A percentile compares a stretch with the other conserved stretches of the same genome.
These are phyloP conservation scores for Boechera retrofracta DNA, from an alignment of 345 rosid species.

Conservation along the genomic window DNA sequence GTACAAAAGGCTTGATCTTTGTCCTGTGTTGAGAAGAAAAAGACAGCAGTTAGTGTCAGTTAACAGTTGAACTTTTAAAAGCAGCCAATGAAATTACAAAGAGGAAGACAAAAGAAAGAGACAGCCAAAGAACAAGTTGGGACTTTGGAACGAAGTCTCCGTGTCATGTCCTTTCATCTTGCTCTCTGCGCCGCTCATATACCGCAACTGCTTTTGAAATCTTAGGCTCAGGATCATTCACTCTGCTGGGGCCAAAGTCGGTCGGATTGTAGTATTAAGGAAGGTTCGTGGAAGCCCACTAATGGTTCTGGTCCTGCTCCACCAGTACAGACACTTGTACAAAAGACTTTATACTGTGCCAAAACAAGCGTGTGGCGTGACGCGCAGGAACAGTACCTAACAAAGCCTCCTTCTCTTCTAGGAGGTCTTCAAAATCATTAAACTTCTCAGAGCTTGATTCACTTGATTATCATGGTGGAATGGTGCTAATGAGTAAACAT, in stretches of 20 bases:
- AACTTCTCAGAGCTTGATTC: not conserved
- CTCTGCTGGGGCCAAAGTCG: slow-evolving; percentile 29
- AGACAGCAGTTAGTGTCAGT: slow-evolving; percentile 30
- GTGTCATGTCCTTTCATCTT: slow-evolving; percentile 32
- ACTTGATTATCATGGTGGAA: slow-evolving; percentile 1
- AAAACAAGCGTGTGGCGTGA: slow-evolving; percentile 5
- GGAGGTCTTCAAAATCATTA: not conserved
- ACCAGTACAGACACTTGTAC: slow-evolving; percentile 18
- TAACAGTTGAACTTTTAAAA: slow-evolving; percentile 24
- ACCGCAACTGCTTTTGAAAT: slow-evolving; percentile 18
- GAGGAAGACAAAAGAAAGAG: slow-evolving; percentile 29
- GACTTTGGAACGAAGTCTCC: slow-evolving; percentile 16
- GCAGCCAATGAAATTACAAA: slow-evolving; percentile 5
- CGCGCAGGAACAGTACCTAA: not conserved
- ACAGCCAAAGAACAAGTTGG: slow-evolving; percentile 40
- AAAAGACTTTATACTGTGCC: not conserved
- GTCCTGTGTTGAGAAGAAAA: not conserved
- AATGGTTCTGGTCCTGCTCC: slow-evolving; percentile 32
- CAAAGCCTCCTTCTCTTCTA: slow-evolving; percentile 2
- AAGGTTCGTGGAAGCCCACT: slow-evolving; percentile 21
- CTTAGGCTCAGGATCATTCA: slow-evolving; percentile 13
- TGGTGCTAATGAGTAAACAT: not conserved
- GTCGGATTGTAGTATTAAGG: slow-evolving; percentile 22
- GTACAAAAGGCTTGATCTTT: not conserved
- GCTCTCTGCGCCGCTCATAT: slow-evolving; percentile 24